Evolutionary conservation across 2,329 filamentous ascomycete genomes (phyloP), one percentile per base, ranked within the genome.

Genomic region (Alternaria metachromatica): DNA sequence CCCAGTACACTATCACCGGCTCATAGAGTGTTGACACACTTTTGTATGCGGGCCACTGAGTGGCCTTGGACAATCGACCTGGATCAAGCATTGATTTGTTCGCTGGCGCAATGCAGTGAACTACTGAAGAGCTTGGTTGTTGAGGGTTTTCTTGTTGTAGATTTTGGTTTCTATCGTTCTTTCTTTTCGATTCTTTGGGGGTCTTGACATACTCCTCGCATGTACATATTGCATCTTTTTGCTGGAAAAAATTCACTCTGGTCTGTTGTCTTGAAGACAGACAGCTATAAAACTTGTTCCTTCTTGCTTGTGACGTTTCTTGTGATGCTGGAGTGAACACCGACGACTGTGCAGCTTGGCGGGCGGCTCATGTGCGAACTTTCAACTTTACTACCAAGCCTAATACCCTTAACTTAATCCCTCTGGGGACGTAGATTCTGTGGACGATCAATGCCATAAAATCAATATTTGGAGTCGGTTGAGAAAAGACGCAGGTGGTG

Each of bases 1-100:
- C 73, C 13, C 63, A 72, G 65, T 76, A 75, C 62, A 76, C 70
- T 10, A 62, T 75, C 18, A 66, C 66, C 18, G 60, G 63, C 21
- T 65, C 67, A n/a, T 71, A 63, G 49, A 49, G 20, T 20, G 20
- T 21, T 53, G n/a, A 23, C 49, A 41, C 12, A 25, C 28, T 23
- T 23, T n/a, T 6, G 5, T 5, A 55, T 20, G 23, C 28, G 37
- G 23, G 25, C 21, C 37, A 44, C 53, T 41, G 49, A 23, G 30
- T 53, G 49, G 43, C 43, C 5, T 13, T 45, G 43, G 37, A 10
- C 37, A 41, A 45, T 45, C 23, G 18, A 45, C 18, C 43, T 45
- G 43, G 43, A 41, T 45, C 20, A 23, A 53, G 49, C 1, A 41
- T 0, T 41, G 37, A 25, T n/a, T 41, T 2, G 8, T 15, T 12